Evolutionary conservation across 108 stramenopile genomes (phyloP).

Genomic region (Pseudonitzschia multiseries): DNA sequence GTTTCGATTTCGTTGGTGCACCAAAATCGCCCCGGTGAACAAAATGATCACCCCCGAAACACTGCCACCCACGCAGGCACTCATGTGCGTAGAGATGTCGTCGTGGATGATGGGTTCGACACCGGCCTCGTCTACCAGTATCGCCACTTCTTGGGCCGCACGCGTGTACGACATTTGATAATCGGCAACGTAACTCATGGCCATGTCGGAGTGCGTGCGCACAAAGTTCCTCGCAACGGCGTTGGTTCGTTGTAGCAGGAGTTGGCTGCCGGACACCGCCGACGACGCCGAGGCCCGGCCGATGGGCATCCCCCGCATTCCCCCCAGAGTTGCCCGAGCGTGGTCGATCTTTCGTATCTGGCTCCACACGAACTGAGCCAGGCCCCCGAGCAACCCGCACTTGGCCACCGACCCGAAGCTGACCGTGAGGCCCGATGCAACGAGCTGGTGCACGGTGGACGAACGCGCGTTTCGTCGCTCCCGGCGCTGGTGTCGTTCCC

Average conservation of each 20-base stretch:
- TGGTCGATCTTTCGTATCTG: slow-evolving; percentile 68
- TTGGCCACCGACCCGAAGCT: slow-evolving; percentile 81
- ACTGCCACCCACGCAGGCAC: slow-evolving; percentile 59
- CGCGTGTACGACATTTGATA: slow-evolving; percentile 77
- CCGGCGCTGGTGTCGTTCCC: slow-evolving; percentile 4
- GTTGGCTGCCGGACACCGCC: background rate
- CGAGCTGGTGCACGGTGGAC: slow-evolving; percentile 65
- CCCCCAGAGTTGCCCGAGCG: slow-evolving; percentile 42
- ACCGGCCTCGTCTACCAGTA: slow-evolving; percentile 70
- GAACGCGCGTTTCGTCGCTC: background rate
- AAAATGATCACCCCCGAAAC: slow-evolving; percentile 65
- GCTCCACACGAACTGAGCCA: slow-evolving; percentile 81
- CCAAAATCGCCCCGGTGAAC: slow-evolving; percentile 56
- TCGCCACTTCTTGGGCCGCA: slow-evolving; percentile 78
- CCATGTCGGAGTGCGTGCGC: slow-evolving; percentile 73
- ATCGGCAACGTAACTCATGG: slow-evolving; percentile 80
- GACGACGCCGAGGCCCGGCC: slow-evolving; percentile 16
- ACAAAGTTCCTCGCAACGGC: slow-evolving; percentile 60
- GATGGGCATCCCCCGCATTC: slow-evolving; percentile 71
- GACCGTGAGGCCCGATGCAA: slow-evolving; percentile 54
- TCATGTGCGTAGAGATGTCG: slow-evolving; percentile 82
- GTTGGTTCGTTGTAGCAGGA: slow-evolving; percentile 27
- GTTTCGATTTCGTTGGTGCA: slow-evolving; percentile 41
- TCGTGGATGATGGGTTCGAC: slow-evolving; percentile 84
- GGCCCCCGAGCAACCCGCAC: slow-evolving; percentile 80